These are phyloP conservation scores for Cicer cuneatum DNA, from an alignment of 306 rosid genomes.

Conservation along the genomic window DNA sequence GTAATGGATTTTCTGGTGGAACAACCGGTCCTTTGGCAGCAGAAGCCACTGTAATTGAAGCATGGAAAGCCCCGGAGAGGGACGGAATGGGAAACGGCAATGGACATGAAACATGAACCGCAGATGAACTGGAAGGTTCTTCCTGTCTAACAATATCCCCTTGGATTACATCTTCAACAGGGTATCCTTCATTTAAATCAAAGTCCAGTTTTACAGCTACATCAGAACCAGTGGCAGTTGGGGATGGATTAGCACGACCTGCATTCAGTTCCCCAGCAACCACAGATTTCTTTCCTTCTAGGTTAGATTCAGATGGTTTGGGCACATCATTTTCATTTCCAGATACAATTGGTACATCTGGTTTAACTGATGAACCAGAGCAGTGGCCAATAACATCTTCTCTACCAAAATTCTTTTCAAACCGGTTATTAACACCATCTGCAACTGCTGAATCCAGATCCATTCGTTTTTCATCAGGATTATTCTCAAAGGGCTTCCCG, in stretches of 20 bases:
- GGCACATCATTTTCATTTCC: slow-evolving; percentile 43
- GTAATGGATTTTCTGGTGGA: slow-evolving; percentile 74
- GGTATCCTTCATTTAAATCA: slow-evolving; percentile 90
- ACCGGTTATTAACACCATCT: slow-evolving; percentile 29
- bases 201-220: slow-evolving; percentile 69
- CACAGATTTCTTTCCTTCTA: slow-evolving; percentile 49
- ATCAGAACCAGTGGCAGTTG: slow-evolving; percentile 51
- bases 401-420: slow-evolving; percentile 41
- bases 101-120: slow-evolving; percentile 61
- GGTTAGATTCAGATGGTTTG: slow-evolving; percentile 44
- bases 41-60: slow-evolving; percentile 84
- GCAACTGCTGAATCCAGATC: slow-evolving; percentile 43
- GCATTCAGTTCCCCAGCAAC: slow-evolving; percentile 47
- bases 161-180: slow-evolving; percentile 71
- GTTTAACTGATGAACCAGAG: slow-evolving; percentile 36
- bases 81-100: slow-evolving; percentile 71
- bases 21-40: slow-evolving; percentile 89
- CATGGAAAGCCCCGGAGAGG: slow-evolving; percentile 65
- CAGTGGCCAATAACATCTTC: slow-evolving; percentile 37
- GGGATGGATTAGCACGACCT: slow-evolving; percentile 38
- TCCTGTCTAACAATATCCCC: slow-evolving; percentile 62
- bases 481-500: slow-evolving; percentile 24
- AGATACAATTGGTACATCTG: slow-evolving; percentile 37
- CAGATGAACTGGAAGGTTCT: slow-evolving; percentile 57
- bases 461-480: slow-evolving; percentile 36